Base-by-base conservation (phyloP, 2,329 filamentous ascomycete species). In the Kalaharituber pfeilii region DNA sequence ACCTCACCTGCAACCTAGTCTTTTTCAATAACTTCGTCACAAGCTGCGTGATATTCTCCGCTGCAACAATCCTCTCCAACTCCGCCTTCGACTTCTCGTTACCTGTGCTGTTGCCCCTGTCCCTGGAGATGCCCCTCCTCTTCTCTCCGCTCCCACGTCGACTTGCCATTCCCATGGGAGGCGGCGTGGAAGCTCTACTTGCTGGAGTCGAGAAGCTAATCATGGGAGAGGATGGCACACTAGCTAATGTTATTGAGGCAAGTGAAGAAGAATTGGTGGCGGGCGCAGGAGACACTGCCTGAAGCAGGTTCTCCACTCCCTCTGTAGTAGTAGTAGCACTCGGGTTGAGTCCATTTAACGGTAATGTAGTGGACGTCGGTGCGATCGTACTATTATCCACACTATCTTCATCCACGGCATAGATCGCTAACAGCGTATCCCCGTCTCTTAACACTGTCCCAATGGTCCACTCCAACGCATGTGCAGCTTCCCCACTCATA, bases 381-480 rank as follows among this genome's bases (percentile, higher is more conserved):
- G 58, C 56, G n/a, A 49, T 58, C 39, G 64, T 69, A 24, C 69
- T 69, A 36, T 70, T 69, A 15, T 63, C 61, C 52, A 67, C 79
- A 7, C 75, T 75, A 62, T 96, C 89, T 66, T 96, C 89, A 61
- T 95, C 87, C 24, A 94, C 82, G 55, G 88, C 94, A 69, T 93
- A 94, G 47, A 96, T 86, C 2, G 86, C 87, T 58, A 95, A 80
- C 30, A 98, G 74, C 0, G 89, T 96, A 66, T 98, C 91, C 6
- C 91, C 91, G 62, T 96, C 88, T 50, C 91, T 79, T 27, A 98
- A 73, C 5, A 96, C 87, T 0, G 89, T 96, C 6, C 91, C 91
- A 54, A 98, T 88, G 0, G 89, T 91, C 91, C 91, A 98, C 67
- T 98, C 91, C 28, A 98, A 74, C 1, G 91, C 91, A 67, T 96